Base-by-base conservation (phyloP, 2,329 filamentous ascomycete genomes). In the Teratosphaeria nubilosa region DNA sequence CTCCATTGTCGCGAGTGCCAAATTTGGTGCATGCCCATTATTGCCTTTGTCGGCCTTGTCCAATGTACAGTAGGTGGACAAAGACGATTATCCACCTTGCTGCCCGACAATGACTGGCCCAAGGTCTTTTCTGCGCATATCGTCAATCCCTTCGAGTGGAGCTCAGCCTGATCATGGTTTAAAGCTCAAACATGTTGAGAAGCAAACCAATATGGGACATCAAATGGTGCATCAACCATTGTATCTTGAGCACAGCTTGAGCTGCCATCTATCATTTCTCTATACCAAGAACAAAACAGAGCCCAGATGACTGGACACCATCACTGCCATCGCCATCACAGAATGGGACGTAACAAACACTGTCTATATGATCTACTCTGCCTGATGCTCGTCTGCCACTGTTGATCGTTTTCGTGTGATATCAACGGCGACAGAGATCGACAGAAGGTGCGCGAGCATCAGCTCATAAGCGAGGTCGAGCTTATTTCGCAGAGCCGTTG, bases 401-500 rank as follows among this genome's bases (percentile, higher is more conserved):
- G 27, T 30, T 30, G 27, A 30, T 30, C 27, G 27, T 30, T 30
- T 2, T 30, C 27, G n/a, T n/a, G n/a, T n/a, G 27, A 30, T 30
- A 7, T 30, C 27, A 30, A 30, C 27, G 27, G 27, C 5, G 7
- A 4, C 27, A 30, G 7, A 30, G 7, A 30, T 7, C 7, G 27
- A 30, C 27, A 30, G 27, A 4, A 30, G 27, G 34, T 16, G 16
- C 34, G 11, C 11, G 34, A 37, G 34, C 11, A 37, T 6, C 34
- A 16, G 11, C 16, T 13, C 34, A 13, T 10, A 37, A n/a, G 48
- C 3, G 34, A 13, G 34, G 16, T 37, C 34, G 2, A n/a, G 25
- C 25, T 41, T 56, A 62, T 27, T 60, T 62, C 30, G 60, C 58
- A 1, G 56, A 1, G 20, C 60, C 60, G 27, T 65, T 61, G 1